Evolutionary conservation across 2,329 filamentous ascomycete genomes (phyloP).

Genomic region (Penicillium aurantiogriseum): DNA sequence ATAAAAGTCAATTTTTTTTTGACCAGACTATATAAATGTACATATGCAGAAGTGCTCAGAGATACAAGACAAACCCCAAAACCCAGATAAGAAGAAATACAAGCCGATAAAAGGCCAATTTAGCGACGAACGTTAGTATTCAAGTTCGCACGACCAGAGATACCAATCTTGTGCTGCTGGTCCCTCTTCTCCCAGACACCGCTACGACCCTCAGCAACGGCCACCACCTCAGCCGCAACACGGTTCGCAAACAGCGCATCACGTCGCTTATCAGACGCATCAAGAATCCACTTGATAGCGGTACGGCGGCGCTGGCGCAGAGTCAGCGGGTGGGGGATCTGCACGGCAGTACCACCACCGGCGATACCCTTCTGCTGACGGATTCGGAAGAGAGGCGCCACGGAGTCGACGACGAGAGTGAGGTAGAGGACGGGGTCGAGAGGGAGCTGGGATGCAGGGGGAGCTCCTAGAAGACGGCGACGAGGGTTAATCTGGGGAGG

Average conservation of each 20-base stretch:
- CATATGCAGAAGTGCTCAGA: constrained; percentile 21
- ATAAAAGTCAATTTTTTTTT: constrained; percentile 13
- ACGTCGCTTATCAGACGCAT: constrained; percentile 74
- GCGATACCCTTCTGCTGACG: constrained; percentile 71
- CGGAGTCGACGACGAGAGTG: constrained; percentile 84
- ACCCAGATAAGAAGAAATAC: constrained; percentile 8
- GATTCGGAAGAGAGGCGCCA: constrained; percentile 83
- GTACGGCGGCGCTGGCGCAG: constrained; percentile 72
- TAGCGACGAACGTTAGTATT: constrained; percentile 31
- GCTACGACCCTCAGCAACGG: constrained; percentile 83
- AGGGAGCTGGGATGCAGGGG: constrained; percentile 75
- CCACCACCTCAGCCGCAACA: constrained; percentile 81
- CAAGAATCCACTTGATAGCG: constrained; percentile 86
- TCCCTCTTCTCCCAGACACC: constrained; percentile 79
- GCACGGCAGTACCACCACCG: constrained; percentile 81
- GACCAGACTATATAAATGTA: constrained; percentile 21
- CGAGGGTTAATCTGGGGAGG: constrained; percentile 72
- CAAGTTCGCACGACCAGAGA: constrained; percentile 73
- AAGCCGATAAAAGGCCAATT: constrained; percentile 2
- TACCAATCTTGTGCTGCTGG: constrained; percentile 75
- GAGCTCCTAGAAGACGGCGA: constrained; percentile 62
- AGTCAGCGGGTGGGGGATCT: constrained; percentile 74
- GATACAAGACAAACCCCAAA: constrained; percentile 11
- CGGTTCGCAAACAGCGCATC: constrained; percentile 72
- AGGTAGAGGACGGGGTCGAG: constrained; percentile 89